Base-by-base conservation (phyloP, 345 rosid genomes). In the Bruguiera sexangula region DNA sequence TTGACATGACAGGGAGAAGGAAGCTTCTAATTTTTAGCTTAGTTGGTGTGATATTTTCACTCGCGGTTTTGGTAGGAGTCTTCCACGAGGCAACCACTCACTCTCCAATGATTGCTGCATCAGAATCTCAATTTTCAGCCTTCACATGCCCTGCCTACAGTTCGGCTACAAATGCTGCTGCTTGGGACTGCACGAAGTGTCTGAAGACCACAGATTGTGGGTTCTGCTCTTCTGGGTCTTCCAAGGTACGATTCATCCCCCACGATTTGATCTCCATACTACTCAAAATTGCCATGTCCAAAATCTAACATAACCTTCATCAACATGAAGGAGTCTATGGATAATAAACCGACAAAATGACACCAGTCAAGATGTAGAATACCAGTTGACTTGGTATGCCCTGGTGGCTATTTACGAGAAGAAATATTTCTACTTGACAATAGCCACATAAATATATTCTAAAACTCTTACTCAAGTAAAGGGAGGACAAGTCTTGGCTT, bases 111-210 rank as follows among this genome's bases (percentile, higher is more conserved):
- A 74, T 90, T 50, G 81, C 79, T 68, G 29, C 58, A 3, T 21
- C 77, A 0, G 85, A 79, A 73, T 74, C 84, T 24, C 76, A 71
- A 51, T 88, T 82, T 58, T 63, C 79, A 0, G 73, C 77, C 51
- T 46, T 43, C 36, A 84, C 89, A 6, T 93, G 96, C 72, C 93
- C 92, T 3, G 89, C 76, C 62, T 89, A 85, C 32, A 43, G 50
- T 26, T 71, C 74, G 9, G 76, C 82, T 36, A 15, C 60, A 22
- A 64, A 72, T 21, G 37, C 76, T 15, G 72, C 27, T 30, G 36
- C 77, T 26, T 92, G 96, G 98, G 89, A 90, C 69, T 92, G 95
- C 72, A 82, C 85, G 92, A 85, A 72, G 70, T 92, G 98, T 67
- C 70, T 92, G 77, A 87, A 85, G 76, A 88, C 89, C 50, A 72